These are phyloP conservation scores for Paracoccidioides brasiliensis DNA, from an alignment of 2,329 filamentous ascomycete species.

Conservation along the genomic window DNA sequence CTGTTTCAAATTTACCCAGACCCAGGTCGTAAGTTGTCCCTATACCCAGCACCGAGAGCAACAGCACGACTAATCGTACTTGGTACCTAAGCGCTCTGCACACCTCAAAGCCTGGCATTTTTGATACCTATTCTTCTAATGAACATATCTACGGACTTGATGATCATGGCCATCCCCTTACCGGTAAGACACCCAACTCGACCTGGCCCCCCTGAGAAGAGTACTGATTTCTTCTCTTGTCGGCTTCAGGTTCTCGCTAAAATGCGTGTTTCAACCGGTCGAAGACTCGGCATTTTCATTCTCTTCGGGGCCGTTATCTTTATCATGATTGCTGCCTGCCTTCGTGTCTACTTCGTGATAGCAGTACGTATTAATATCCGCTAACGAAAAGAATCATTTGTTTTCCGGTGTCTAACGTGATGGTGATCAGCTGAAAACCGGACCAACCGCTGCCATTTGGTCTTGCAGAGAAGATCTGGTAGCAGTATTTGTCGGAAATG, in stretches of 20 bases:
- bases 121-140: conserved; percentile 23
- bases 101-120: conserved; percentile 21
- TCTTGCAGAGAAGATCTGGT: conserved; percentile 29
- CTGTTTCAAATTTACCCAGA: conserved; percentile 28
- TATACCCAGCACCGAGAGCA: background rate
- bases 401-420: background rate
- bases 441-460: conserved; percentile 22
- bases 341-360: conserved; percentile 19
- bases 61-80: background rate
- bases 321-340: conserved; percentile 20
- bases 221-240: background rate
- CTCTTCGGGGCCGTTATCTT: conserved; percentile 25
- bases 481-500: conserved; percentile 26
- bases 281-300: conserved; percentile 20
- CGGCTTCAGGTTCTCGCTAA: conserved; percentile 15
- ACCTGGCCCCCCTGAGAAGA: too few relatives aligned
- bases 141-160: conserved; percentile 24
- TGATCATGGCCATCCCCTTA: conserved; percentile 25
- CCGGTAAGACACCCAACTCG: conserved; percentile 14
- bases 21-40: conserved; percentile 21
- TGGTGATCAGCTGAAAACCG: conserved; percentile 1
- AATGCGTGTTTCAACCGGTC: conserved; percentile 17
- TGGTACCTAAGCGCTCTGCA: conserved; percentile 14
- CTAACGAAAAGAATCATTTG: background rate
- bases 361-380: conserved; percentile 12